phyloP scores from a whole-genome alignment of 805 yeast species.

The Candida methanosorbosa region DNA sequence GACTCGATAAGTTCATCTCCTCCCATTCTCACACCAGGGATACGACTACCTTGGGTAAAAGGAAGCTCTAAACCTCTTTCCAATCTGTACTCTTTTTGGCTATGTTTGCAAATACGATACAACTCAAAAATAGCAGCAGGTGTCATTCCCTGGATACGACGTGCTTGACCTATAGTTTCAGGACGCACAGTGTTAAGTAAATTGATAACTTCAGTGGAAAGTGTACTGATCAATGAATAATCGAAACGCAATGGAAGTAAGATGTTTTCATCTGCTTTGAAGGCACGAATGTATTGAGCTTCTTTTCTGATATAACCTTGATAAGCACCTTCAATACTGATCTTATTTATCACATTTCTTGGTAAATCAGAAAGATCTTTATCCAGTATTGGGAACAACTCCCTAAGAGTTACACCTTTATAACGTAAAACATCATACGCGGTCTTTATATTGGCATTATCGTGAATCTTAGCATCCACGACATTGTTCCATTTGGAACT shows the following conservation, averaged over 20 bases:
- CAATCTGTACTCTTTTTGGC: constrained; percentile 9
- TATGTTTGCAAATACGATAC: constrained; percentile 41
- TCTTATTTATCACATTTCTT: constrained; percentile 43
- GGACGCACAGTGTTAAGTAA: constrained; percentile 73
- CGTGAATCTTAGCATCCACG: constrained; percentile 41
- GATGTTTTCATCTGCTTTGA: constrained; percentile 74
- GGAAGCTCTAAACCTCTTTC: constrained; percentile 1
- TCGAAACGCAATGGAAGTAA: constrained; percentile 55
- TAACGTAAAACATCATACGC: constrained; percentile 71
- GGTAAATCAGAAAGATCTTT: constrained; percentile 22
- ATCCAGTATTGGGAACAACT: constrained; percentile 28
- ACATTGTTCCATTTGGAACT: constrained; percentile 56
- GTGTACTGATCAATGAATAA: constrained; percentile 47
- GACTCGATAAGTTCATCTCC: constrained; percentile 6
- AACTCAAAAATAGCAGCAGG: constrained; percentile 87
- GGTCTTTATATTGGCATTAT: constrained; percentile 41
- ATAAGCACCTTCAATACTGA: constrained; percentile 76
- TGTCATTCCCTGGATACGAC: constrained; percentile 90
- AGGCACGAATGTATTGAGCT: constrained; percentile 60
- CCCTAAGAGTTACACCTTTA: constrained; percentile 28
- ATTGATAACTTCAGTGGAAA: constrained; percentile 70
- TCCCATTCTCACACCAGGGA: constrained; percentile 4
- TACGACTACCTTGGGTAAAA: background rate
- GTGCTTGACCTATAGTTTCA: constrained; percentile 87
- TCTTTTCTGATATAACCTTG: constrained; percentile 75